Conservation (phyloP, 2,329 filamentous ascomycete genomes). For the Fusarium pilosicola region DNA sequence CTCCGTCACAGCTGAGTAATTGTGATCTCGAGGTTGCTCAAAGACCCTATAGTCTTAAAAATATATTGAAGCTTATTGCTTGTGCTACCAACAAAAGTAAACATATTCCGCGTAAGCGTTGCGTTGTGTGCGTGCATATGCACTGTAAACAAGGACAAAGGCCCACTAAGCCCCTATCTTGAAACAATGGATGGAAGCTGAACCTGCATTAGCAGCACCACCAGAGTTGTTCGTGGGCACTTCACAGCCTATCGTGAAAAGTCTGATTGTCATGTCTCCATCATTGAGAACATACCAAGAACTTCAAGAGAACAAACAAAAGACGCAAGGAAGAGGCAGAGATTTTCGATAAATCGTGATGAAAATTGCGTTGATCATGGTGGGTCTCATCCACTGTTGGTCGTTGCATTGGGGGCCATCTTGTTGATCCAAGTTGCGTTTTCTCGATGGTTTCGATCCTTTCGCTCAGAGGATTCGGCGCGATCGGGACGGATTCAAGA, state of each 20-base stretch:
- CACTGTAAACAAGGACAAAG: neutral
- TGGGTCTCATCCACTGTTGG: neutral
- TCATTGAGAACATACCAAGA: conserved; percentile 11
- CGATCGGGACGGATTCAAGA: neutral
- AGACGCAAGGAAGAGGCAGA: conserved; percentile 21
- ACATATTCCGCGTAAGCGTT: conserved; percentile 27
- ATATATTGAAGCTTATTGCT: neutral
- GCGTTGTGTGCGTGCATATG: neutral
- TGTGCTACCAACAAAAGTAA: neutral
- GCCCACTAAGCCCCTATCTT: conserved; percentile 19
- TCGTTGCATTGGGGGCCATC: neutral
- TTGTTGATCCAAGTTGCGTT: neutral
- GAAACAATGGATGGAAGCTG: conserved; percentile 31
- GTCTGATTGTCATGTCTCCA: conserved; percentile 16
- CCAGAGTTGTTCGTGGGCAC: conserved; percentile 29
- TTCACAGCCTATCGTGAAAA: conserved; percentile 33
- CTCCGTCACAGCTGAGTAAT: conserved; percentile 9
- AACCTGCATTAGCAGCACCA: conserved; percentile 35
- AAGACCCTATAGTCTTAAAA: neutral
- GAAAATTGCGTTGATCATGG: neutral
- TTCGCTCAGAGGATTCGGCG: neutral
- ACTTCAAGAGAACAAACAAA: conserved; percentile 15
- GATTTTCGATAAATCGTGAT: conserved; percentile 5
- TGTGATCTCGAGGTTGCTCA: neutral
- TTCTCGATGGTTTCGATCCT: neutral